Base-by-base conservation (phyloP, 495 filamentous ascomycete species). In the Pseudevernia furfuracea region DNA sequence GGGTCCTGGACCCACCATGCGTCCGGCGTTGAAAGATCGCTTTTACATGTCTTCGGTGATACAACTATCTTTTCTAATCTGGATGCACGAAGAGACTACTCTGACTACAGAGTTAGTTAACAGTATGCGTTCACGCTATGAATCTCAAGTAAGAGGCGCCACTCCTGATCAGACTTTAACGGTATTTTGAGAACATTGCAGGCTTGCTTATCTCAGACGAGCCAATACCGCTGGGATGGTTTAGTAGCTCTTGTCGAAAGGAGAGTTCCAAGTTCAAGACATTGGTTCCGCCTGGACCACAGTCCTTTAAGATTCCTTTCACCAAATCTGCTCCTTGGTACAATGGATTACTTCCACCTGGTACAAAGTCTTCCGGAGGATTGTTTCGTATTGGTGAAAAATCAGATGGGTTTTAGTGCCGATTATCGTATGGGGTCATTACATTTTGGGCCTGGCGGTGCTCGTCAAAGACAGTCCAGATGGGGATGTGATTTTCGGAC, bases 321-420 rank as follows among this genome's bases (percentile, higher is more conserved):
- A 32, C 28, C 48, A 7, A 66, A 52, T 43, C 53, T 66, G 25
- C 53, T 67, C 21, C 59, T 60, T 30, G 65, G 48, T 17, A 48
- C 60, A 21, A 67, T 69, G 64, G 67, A 69, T 60, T 67, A 67
- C 32, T 59, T 69, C 23, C 60, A 62, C 53, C 30, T 69, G 21
- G 65, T 63, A 52, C 67, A 69, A 37, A 69, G 67, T 52, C 60
- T 67, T 55, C 67, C 67, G 15, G 60, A 67, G 60, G 64, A 69
- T 32, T 46, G 67, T 30, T 53, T 44, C 15, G 63, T 69, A 48
- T n/a, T 28, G 19, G 43, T 66, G 38, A 23, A 39, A 4, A 66
- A 39, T 55, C 37, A 63, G 46, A 21, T 32, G n/a, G 67, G 67
- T 30, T 5, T 57, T n/a, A 25, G 48, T 69, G 3, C 37, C 67